Conservation (phyloP, 768 basidiomycete genomes). For the Pseudohyphozyma bogoriensis region DNA sequence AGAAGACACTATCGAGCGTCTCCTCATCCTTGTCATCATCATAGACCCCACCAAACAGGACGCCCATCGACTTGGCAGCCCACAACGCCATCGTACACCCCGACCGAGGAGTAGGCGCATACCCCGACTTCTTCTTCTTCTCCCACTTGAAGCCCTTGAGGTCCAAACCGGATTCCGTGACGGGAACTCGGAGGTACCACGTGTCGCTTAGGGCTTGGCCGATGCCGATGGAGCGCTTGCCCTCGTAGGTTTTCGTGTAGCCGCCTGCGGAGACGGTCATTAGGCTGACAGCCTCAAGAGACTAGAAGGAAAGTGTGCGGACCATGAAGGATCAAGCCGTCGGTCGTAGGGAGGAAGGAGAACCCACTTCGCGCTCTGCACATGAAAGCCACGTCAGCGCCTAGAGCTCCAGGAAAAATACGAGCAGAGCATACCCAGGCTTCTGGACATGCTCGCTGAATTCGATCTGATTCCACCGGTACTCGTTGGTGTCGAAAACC, state of each 20-base stretch:
- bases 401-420: neutral
- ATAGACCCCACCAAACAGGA: conserved; percentile 78
- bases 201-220: conserved; percentile 65
- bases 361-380: conserved; percentile 49
- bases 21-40: conserved; percentile 82
- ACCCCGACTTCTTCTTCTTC: conserved; percentile 63
- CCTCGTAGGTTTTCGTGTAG: conserved; percentile 88
- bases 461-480: conserved; percentile 71
- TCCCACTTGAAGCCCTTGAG: conserved; percentile 69
- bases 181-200: conserved; percentile 58
- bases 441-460: conserved; percentile 58
- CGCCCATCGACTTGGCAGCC: conserved; percentile 55
- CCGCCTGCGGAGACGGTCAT: conserved; percentile 48
- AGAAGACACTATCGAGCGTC: conserved; percentile 69
- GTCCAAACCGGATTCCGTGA: conserved; percentile 31
- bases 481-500: conserved; percentile 65
- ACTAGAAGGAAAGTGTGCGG: conserved; percentile 4
- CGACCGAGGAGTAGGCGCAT: conserved; percentile 56
- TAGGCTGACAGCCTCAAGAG: neutral
- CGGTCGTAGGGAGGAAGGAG: conserved; percentile 65
- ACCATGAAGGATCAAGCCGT: conserved; percentile 75
- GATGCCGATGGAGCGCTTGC: conserved; percentile 72
- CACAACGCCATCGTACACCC: conserved; percentile 84
- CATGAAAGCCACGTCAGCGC: neutral
- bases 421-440: conserved; percentile 52